phyloP scores from a whole-genome alignment of 257 asterid genomes.

The Capsicum pubescens region DNA sequence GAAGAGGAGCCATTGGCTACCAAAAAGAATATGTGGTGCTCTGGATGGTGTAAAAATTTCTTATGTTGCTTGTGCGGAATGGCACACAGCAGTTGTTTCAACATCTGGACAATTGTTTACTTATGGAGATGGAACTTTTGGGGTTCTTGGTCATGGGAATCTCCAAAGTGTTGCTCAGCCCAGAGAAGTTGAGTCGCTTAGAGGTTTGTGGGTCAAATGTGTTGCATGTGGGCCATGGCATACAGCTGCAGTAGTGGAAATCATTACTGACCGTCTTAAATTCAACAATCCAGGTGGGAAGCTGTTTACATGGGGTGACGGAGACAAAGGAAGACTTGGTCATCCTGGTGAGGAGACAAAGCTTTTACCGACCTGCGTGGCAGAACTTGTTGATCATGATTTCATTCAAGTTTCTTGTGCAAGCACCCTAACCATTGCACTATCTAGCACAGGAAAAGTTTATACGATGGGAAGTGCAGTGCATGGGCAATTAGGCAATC shows the following conservation, averaged over 20 bases:
- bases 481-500: constrained; percentile 52
- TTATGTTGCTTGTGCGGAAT: constrained; percentile 55
- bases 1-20: constrained; percentile 51
- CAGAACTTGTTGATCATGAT: constrained; percentile 49
- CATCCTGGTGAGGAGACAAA: constrained; percentile 48
- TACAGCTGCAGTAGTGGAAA: constrained; percentile 57
- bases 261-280: constrained; percentile 36
- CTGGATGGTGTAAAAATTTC: constrained; percentile 44
- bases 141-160: constrained; percentile 62
- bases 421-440: constrained; percentile 42
- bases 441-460: constrained; percentile 50
- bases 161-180: constrained; percentile 43
- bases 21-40: constrained; percentile 43
- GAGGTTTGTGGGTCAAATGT: constrained; percentile 44
- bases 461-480: constrained; percentile 53
- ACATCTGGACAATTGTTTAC: constrained; percentile 47
- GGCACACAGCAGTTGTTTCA: constrained; percentile 58
- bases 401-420: constrained; percentile 58
- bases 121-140: constrained; percentile 60
- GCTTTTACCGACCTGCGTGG: constrained; percentile 52
- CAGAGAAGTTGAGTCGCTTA: constrained; percentile 53
- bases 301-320: constrained; percentile 63
- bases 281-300: constrained; percentile 44
- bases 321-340: constrained; percentile 56
- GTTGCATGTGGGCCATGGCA: constrained; percentile 68